Base-by-base conservation (phyloP, 306 rosid genomes). In the Herpetospermum pedunculosum region DNA sequence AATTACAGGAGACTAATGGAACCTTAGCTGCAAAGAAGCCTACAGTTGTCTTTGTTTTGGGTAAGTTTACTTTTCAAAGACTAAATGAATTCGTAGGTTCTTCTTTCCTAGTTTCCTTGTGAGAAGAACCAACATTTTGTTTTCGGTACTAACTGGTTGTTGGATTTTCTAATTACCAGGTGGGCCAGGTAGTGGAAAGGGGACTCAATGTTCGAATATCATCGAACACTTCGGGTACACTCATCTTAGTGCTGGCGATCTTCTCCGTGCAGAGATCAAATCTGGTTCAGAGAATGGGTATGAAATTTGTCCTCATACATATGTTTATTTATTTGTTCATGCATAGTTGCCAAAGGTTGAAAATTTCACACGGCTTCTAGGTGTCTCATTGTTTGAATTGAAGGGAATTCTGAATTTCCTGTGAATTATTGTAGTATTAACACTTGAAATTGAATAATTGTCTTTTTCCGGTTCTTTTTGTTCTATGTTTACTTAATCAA, bases 221-320 rank as follows among this genome's bases (percentile, higher is more conserved):
- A 95, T 89, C 0, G 29, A 91, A 64, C 78, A 87, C 43, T 95
- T 84, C 35, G 92, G 96, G 80, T 95, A 59, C 81, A 88, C 92
- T 77, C 99, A 95, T 82, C 99, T 95, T 72, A 95, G 99, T 81
- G 99, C 99, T 62, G 99, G 99, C n/a, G 99, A 95, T 85, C 99
- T 95, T 82, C 89, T 95, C 62, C 88, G 99, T 55, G 99, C 88
- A 75, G 99, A 95, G 84, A 91, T 88, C 67, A 89, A 87, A 77
- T 95, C 99, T 74, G 99, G 96, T 68, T 95, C 99, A 70, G 92
- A 87, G 85, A 95, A 95, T 88, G 99, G 99, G 99, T 94, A 88
- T 14, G 60, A 8, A 18, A 64, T 72, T 58, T 83, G 55, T 74
- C 19, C 50, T 67, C 6, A 65, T 50, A 54, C 60, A n/a, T 77